Evolutionary conservation across 805 yeast species (phyloP), one percentile per base, ranked within the genome.

Genomic region (Metschnikowia henanensis): DNA sequence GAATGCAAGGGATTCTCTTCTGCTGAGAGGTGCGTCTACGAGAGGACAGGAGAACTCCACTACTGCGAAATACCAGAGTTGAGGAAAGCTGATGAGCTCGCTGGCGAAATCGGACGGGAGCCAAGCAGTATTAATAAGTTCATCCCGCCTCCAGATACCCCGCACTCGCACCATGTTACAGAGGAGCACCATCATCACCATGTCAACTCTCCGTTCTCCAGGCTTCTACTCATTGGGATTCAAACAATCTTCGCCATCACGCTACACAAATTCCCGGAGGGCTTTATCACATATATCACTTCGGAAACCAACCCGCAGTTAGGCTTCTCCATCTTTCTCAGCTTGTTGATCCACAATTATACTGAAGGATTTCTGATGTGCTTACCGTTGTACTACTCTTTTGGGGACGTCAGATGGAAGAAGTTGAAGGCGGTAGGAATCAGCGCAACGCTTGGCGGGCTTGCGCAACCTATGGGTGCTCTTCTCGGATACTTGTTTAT

Each of bases 351-450:
- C 22, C 99, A 92, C 66, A 94, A 94, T 62, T 83, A 89, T 53
- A 84, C 91, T 18, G 99, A 92, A 62, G 99, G 98, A 0, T 90
- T 94, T 60, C 81, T 94, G 13, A 91, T 92, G 87, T 88, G 96
- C 12, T 71, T 91, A 35, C 98, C 98, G 0, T 70, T 92, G 25
- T 94, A 84, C 59, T 77, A 91, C 39, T 88, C 95, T 7, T 71
- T 92, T 49, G 56, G 59, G 4, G 45, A 56, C 3, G 70, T 78
- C 33, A 55, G 65, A 21, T 56, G 53, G 49, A 67, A 75, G 15
- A 71, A 71, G 51, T 41, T 66, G 21, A 74, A 78, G 51, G 95
- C 97, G 0, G 66, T 89, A 9, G 50, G 73, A 0, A 75, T 84
- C 6, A 77, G 91, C 13, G 80, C 87, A 1, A 42, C 83, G 0